Evolutionary conservation across 2,329 filamentous ascomycete genomes (phyloP).

Genomic region (Ophiostoma australiae): DNA sequence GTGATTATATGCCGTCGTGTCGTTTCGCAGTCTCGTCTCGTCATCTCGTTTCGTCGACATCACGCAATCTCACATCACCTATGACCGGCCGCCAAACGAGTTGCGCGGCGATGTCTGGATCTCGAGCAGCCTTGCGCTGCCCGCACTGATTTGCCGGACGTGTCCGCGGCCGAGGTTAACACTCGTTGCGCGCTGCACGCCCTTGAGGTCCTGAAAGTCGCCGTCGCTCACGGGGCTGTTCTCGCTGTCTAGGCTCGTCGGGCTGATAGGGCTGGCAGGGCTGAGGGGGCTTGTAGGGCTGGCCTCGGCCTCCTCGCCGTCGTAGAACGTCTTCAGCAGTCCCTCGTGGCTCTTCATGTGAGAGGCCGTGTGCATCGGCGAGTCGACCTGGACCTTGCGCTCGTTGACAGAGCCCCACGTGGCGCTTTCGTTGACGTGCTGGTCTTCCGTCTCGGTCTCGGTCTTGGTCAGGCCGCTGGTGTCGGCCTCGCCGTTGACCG

Average conservation of each 20-base stretch:
- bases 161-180: conserved; percentile 63
- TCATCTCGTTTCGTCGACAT: neutral
- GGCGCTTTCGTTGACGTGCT: neutral
- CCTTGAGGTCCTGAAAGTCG: conserved; percentile 36
- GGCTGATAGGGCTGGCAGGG: conserved; percentile 23
- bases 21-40: neutral
- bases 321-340: conserved; percentile 42
- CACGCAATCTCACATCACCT: neutral
- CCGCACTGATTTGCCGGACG: conserved; percentile 67
- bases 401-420: conserved; percentile 38
- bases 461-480: conserved; percentile 24
- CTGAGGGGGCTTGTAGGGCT: conserved; percentile 19
- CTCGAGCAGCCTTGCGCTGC: conserved; percentile 51
- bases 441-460: neutral
- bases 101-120: conserved; percentile 4
- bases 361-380: conserved; percentile 37
- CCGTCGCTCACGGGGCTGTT: conserved; percentile 24
- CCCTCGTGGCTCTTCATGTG: conserved; percentile 51
- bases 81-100: neutral
- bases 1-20: neutral
- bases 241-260: conserved; percentile 15
- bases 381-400: conserved; percentile 57
- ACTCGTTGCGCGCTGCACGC: conserved; percentile 62
- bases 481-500: conserved; percentile 33
- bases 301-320: conserved; percentile 36